Conservation (phyloP, 495 filamentous ascomycete species). For the Acidomyces sp. region DNA sequence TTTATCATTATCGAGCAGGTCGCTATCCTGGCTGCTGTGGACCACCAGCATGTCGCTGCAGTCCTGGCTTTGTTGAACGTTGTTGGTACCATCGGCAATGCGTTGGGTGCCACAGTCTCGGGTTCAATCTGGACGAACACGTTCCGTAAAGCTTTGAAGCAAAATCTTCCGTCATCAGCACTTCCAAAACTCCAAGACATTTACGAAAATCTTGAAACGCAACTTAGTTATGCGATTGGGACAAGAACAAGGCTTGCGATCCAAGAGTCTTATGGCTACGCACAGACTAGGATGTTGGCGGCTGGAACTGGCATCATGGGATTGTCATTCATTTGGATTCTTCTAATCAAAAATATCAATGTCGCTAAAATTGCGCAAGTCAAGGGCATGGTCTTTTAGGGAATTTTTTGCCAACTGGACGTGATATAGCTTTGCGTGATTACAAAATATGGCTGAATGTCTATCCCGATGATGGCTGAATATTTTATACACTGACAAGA, state of each 20-base stretch:
- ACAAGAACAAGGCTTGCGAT: slow-evolving; percentile 42
- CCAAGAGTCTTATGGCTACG: slow-evolving; percentile 40
- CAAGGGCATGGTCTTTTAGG: too few relatives aligned
- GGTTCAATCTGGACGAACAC: slow-evolving; percentile 52
- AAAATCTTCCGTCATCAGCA: slow-evolving; percentile 39
- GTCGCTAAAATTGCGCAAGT: too few relatives aligned
- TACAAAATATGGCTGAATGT: too few relatives aligned
- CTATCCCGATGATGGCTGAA: too few relatives aligned
- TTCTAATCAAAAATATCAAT: too few relatives aligned
- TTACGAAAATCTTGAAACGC: slow-evolving; percentile 36
- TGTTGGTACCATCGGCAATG: slow-evolving; percentile 47
- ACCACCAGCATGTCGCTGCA: slow-evolving; percentile 51
- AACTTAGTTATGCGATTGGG: slow-evolving; percentile 42
- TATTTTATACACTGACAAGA: too few relatives aligned
- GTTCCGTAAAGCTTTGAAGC: slow-evolving; percentile 38
- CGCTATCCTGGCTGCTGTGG: slow-evolving; percentile 49
- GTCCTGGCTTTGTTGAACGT: slow-evolving; percentile 49
- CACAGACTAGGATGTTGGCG: too few relatives aligned
- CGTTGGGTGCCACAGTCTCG: slow-evolving; percentile 47
- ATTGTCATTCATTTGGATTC: too few relatives aligned
- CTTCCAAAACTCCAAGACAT: slow-evolving; percentile 32
- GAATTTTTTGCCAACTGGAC: too few relatives aligned
- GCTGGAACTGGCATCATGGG: too few relatives aligned
- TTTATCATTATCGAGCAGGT: slow-evolving; percentile 52
- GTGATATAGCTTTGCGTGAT: too few relatives aligned